A percentile compares a stretch with the other conserved stretches of the same genome.
phyloP scores from a whole-genome alignment of 768 basidiomycete genomes.

The Rhodotorula taiwanensis region DNA sequence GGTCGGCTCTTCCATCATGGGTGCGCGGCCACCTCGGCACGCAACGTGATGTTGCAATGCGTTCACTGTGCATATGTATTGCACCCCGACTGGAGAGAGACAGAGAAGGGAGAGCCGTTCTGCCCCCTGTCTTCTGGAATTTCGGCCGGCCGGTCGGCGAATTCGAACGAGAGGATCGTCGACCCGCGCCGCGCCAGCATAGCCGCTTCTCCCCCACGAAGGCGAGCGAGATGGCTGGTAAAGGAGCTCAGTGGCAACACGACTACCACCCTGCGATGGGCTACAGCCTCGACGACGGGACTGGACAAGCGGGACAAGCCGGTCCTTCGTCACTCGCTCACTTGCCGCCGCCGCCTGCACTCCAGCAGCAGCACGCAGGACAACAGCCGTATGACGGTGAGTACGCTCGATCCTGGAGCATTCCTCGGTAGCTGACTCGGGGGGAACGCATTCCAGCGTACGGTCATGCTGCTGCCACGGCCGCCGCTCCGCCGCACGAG shows the following conservation, averaged over 20 bases:
- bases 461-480: background rate
- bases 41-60: background rate
- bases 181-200: too few relatives aligned
- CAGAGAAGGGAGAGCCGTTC: too few relatives aligned
- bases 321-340: background rate
- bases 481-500: conserved; percentile 1
- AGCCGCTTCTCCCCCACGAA: too few relatives aligned
- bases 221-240: background rate
- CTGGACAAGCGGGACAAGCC: background rate
- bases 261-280: background rate
- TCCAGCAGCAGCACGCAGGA: too few relatives aligned
- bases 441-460: too few relatives aligned
- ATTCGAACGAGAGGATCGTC: too few relatives aligned
- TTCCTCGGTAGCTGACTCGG: background rate
- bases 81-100: too few relatives aligned
- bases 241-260: conserved; percentile 3
- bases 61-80: background rate
- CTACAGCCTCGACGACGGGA: background rate
- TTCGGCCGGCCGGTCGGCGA: too few relatives aligned
- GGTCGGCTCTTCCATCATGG: conserved; percentile 87
- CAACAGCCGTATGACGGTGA: background rate
- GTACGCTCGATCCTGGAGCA: too few relatives aligned
- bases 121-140: too few relatives aligned
- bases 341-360: background rate
- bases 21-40: conserved; percentile 49